Evolutionary conservation across 345 rosid genomes (phyloP).

Genomic region (Populus nigra): DNA sequence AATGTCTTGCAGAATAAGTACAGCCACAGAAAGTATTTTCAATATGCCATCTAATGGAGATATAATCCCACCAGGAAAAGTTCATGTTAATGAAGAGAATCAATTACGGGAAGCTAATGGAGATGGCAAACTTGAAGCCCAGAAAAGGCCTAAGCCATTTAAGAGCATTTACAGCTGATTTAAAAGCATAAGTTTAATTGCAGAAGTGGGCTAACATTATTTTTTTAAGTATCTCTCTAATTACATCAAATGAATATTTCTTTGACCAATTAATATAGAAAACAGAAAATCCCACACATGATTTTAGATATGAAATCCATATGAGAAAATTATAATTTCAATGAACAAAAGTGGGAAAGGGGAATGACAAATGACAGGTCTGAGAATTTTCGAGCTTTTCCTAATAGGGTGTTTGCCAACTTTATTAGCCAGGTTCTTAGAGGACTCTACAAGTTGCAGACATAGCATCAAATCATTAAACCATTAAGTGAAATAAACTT

Average conservation of each 20-base stretch:
- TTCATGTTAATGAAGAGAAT: background rate
- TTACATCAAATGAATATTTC: background rate
- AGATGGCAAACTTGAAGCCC: background rate
- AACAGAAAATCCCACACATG: background rate
- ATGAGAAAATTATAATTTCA: background rate
- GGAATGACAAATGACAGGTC: no score
- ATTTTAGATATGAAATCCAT: background rate
- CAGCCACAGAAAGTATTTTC: background rate
- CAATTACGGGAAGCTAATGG: background rate
- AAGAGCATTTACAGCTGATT: background rate
- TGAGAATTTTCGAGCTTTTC: background rate
- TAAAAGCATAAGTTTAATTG: background rate
- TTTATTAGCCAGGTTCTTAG: background rate
- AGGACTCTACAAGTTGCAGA: background rate
- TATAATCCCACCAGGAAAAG: background rate
- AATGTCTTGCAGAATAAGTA: background rate
- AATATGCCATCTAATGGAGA: background rate
- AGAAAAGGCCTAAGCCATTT: background rate
- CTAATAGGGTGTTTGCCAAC: background rate
- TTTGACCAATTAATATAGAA: background rate
- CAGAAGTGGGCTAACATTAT: background rate
- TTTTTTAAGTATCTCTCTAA: background rate
- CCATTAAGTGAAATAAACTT: background rate
- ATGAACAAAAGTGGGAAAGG: background rate
- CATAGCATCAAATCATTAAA: background rate